Evolutionary conservation across 2,329 filamentous ascomycete species (phyloP).

Genomic region (Exophiala mesophila): DNA sequence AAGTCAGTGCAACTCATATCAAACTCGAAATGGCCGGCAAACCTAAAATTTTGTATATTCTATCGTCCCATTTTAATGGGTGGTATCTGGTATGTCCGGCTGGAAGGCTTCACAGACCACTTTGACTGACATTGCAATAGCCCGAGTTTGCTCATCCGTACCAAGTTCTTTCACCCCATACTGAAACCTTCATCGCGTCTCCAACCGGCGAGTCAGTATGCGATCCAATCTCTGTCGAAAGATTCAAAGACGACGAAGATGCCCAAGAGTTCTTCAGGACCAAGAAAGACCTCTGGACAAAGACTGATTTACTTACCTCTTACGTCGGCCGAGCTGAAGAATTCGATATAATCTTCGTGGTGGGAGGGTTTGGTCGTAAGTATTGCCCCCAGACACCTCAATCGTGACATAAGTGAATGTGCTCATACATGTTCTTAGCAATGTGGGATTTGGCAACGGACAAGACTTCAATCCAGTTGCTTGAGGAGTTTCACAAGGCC

Average conservation of each 20-base stretch:
- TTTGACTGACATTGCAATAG: neutral
- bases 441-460: conserved; percentile 44
- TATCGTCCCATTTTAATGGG: conserved; percentile 47
- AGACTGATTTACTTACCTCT: conserved; percentile 54
- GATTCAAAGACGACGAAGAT: conserved; percentile 49
- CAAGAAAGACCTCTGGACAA: conserved; percentile 58
- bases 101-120: neutral
- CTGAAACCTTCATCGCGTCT: neutral
- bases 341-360: conserved; percentile 60
- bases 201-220: conserved; percentile 28
- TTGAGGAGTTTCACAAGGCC: conserved; percentile 44
- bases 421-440: no score
- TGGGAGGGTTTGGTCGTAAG: conserved; percentile 53
- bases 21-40: conserved; percentile 2
- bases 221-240: conserved; percentile 54
- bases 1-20: no score
- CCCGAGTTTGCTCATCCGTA: conserved; percentile 1
- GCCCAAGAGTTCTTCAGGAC: conserved; percentile 53
- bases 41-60: conserved; percentile 64
- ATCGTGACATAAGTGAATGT: no score
- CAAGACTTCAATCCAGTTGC: conserved; percentile 39
- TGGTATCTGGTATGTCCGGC: conserved; percentile 1
- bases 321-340: conserved; percentile 54
- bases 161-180: neutral
- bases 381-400: no score